Conservation (phyloP, 257 asterid genomes). For the Solanum stenotomum region DNA sequence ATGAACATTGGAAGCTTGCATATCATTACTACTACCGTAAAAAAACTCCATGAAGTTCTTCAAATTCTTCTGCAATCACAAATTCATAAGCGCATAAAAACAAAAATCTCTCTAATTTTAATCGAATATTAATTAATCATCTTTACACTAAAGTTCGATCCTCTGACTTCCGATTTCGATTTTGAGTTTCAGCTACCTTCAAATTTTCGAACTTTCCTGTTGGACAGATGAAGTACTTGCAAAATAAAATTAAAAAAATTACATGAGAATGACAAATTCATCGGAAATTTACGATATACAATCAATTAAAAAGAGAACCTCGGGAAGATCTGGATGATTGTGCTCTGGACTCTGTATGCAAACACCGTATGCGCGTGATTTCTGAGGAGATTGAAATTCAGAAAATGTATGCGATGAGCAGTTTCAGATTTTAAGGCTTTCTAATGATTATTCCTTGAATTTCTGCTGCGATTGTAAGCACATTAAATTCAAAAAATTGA, state of each 20-base stretch:
- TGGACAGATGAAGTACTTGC: not conserved
- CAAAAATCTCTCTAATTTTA: not conserved
- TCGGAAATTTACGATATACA: not conserved
- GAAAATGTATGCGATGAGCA: not conserved
- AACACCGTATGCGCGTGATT: not conserved
- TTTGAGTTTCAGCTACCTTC: not conserved
- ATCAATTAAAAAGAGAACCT: not conserved
- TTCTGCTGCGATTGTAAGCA: not conserved
- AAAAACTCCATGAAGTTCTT: conserved; percentile 30
- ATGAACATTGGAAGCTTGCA: conserved; percentile 25
- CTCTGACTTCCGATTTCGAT: not conserved
- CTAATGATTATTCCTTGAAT: not conserved
- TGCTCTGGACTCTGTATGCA: not conserved
- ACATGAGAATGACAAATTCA: not conserved
- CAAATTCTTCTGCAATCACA: conserved; percentile 18
- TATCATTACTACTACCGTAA: conserved; percentile 11
- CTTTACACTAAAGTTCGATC: not conserved
- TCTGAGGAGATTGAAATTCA: not conserved
- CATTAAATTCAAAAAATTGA: not conserved
- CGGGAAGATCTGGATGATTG: not conserved
- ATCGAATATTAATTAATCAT: not conserved
- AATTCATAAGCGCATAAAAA: not conserved
- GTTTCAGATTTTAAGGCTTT: not conserved
- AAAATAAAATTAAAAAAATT: not conserved
- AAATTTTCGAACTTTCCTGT: not conserved